phyloP scores from a whole-genome alignment of 192 early-diverging fungal genomes.

The Anaeromyces robustus region DNA sequence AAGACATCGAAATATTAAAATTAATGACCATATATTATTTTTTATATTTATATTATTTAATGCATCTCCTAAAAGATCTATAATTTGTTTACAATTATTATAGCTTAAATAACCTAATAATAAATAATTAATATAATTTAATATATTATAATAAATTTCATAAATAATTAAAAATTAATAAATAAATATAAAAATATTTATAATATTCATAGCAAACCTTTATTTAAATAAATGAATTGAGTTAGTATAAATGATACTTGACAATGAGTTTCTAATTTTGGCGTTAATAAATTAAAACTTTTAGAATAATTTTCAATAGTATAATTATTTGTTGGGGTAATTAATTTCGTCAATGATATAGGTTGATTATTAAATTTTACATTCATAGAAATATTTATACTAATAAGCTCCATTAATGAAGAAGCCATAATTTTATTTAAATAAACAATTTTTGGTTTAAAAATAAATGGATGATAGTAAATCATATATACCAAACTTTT shows the following conservation, averaged over 20 bases:
- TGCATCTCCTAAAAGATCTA: neutral
- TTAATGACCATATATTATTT: neutral
- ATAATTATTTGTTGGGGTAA: neutral
- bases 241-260: neutral
- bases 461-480: neutral
- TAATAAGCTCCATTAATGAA: neutral
- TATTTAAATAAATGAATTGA: neutral
- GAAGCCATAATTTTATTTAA: neutral
- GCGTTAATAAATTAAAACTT: neutral
- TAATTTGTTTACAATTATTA: neutral
- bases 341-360: neutral
- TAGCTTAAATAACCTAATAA: neutral
- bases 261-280: neutral
- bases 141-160: too few relatives aligned
- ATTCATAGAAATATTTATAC: neutral
- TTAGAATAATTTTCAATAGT: neutral
- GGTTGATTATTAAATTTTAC: neutral
- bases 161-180: too few relatives aligned
- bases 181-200: too few relatives aligned
- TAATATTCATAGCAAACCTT: neutral
- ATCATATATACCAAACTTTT: neutral
- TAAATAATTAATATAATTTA: too few relatives aligned
- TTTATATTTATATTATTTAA: neutral
- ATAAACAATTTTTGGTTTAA: neutral
- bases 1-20: neutral